Percentiles rank a stretch among this genome's conserved stretches.
These are phyloP conservation scores for Podila epigama DNA, from an alignment of 192 early-diverging fungal species.

Conservation along the genomic window DNA sequence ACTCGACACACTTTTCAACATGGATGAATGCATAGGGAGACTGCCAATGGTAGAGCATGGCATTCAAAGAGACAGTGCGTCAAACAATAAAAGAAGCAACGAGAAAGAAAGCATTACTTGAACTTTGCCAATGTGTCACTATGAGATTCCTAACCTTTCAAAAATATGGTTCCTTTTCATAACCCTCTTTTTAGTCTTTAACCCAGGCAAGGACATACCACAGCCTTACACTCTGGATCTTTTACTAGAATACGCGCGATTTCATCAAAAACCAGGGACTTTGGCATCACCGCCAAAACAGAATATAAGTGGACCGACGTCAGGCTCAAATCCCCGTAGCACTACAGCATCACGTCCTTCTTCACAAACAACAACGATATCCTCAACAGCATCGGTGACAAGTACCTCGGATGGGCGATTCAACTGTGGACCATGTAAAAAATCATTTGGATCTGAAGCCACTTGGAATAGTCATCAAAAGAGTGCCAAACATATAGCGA, in stretches of 20 bases:
- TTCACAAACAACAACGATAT: background rate
- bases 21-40: no score
- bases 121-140: no score
- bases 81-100: no score
- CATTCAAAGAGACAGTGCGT: no score
- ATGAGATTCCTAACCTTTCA: background rate
- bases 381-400: background rate
- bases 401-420: constrained; percentile 9
- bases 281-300: background rate
- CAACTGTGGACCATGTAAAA: constrained; percentile 57
- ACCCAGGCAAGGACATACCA: constrained; percentile 10
- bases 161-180: background rate
- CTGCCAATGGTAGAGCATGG: no score
- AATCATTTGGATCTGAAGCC: constrained; percentile 57
- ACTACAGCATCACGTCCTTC: background rate
- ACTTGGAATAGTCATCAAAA: constrained; percentile 57
- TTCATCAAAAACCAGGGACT: background rate
- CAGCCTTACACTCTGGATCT: constrained; percentile 33
- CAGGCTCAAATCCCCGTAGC: constrained; percentile 1
- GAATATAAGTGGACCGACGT: background rate
- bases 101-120: no score
- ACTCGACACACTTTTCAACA: no score
- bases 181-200: constrained; percentile 17
- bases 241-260: constrained; percentile 20
- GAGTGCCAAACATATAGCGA: constrained; percentile 58